phyloP scores from a whole-genome alignment of 441 rosid genomes.

The Euphorbia schlechtendalii region DNA sequence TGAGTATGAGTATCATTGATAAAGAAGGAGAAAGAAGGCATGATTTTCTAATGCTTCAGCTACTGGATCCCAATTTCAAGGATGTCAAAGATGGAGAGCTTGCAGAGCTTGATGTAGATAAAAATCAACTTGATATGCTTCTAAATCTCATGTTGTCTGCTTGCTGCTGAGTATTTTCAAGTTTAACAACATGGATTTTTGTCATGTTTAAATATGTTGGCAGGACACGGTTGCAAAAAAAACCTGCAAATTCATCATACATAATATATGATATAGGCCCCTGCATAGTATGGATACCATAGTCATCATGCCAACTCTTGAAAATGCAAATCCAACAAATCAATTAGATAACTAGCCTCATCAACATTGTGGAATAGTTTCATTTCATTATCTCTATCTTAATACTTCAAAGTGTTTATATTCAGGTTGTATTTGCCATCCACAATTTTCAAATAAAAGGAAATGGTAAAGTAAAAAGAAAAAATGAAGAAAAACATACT shows the following conservation, averaged over 20 bases:
- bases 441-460: neutral
- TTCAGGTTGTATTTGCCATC: neutral
- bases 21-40: conserved; percentile 30
- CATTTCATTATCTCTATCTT: neutral
- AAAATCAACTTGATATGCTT: conserved; percentile 46
- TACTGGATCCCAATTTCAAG: conserved; percentile 31
- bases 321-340: neutral
- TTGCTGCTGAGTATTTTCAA: conserved; percentile 30
- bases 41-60: conserved; percentile 35
- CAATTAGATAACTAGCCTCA: neutral
- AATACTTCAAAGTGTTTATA: neutral
- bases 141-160: conserved; percentile 57
- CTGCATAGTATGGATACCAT: too few species aligned
- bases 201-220: conserved; percentile 71
- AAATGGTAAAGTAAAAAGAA: too few species aligned
- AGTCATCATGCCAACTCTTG: neutral
- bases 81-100: conserved; percentile 23
- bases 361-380: neutral
- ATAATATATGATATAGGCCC: too few species aligned
- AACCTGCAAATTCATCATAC: conserved; percentile 30
- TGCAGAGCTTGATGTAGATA: too few species aligned
- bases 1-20: conserved; percentile 32
- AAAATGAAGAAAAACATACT: too few species aligned
- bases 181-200: conserved; percentile 47
- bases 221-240: conserved; percentile 79